These are phyloP conservation scores for Trapa bicornis DNA, from an alignment of 345 rosid genomes.

Conservation along the genomic window DNA sequence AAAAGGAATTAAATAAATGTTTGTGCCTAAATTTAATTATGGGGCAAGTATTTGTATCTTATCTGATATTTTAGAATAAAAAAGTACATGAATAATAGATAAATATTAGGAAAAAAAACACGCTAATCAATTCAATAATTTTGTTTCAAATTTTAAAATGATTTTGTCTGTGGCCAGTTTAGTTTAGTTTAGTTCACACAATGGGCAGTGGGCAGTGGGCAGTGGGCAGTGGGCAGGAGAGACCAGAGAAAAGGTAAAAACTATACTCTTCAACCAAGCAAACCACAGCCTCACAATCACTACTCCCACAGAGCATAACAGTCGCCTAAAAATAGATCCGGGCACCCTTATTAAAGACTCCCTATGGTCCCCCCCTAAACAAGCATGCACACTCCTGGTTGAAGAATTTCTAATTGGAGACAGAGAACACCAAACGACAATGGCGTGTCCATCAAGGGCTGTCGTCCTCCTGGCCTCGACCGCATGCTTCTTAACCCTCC, in stretches of 20 bases:
- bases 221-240: no score
- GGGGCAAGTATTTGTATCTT: no score
- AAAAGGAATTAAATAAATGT: no score
- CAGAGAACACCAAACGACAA: background rate
- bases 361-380: background rate
- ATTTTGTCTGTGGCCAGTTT: no score
- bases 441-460: background rate
- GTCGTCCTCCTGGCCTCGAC: slow-evolving; percentile 1
- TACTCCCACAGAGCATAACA: background rate
- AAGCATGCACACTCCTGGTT: background rate
- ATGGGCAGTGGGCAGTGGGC: no score
- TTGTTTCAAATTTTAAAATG: no score
- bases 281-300: background rate
- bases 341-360: background rate
- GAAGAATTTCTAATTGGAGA: background rate
- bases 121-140: no score
- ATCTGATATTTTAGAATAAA: no score
- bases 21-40: no score
- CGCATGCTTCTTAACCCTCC: slow-evolving; percentile 6
- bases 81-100: no score
- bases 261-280: background rate
- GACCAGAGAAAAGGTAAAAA: background rate
- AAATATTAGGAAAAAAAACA: no score
- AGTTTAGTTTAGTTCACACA: no score
- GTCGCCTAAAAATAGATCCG: background rate